These are phyloP conservation scores for Ustilago trichophora DNA, from an alignment of 1,284 basidiomycete species.

Conservation along the genomic window DNA sequence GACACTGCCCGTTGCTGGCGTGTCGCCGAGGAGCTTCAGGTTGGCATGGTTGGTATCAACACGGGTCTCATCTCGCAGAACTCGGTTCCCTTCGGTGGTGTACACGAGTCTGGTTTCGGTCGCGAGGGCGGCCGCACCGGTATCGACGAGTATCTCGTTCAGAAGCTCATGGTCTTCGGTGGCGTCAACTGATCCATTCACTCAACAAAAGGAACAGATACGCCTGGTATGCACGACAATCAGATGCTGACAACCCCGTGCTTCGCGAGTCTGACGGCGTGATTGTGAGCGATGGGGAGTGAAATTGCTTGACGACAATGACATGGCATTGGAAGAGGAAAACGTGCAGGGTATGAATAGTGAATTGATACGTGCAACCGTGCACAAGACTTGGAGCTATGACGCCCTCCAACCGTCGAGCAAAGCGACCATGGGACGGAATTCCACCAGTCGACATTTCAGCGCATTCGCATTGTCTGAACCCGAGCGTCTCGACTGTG, in stretches of 20 bases:
- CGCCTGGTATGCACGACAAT: no score
- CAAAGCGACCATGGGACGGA: conserved; percentile 30
- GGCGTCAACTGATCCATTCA: conserved; percentile 29
- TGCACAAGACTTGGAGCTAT: no score
- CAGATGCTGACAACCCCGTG: no score
- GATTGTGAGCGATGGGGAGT: no score
- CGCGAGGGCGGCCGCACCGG: conserved; percentile 74
- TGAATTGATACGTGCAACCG: no score
- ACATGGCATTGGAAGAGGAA: no score
- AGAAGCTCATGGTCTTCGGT: conserved; percentile 63
- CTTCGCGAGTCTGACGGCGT: no score
- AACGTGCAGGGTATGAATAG: not conserved
- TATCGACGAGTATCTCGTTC: conserved; percentile 75
- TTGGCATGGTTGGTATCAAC: conserved; percentile 87
- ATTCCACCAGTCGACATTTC: conserved; percentile 31
- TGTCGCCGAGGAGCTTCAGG: conserved; percentile 95
- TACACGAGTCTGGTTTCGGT: conserved; percentile 80
- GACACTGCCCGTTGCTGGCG: conserved; percentile 92
- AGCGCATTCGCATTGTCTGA: conserved; percentile 8
- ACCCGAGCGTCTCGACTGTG: conserved; percentile 1
- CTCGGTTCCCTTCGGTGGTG: conserved; percentile 79
- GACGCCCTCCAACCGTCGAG: conserved; percentile 34
- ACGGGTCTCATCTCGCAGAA: conserved; percentile 61
- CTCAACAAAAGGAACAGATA: not conserved
- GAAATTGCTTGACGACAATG: no score